A percentile compares a stretch with the other conserved stretches of the same genome.
These are phyloP conservation scores for Nicotiana knightiana DNA, from an alignment of 257 asterid species.

Conservation along the genomic window DNA sequence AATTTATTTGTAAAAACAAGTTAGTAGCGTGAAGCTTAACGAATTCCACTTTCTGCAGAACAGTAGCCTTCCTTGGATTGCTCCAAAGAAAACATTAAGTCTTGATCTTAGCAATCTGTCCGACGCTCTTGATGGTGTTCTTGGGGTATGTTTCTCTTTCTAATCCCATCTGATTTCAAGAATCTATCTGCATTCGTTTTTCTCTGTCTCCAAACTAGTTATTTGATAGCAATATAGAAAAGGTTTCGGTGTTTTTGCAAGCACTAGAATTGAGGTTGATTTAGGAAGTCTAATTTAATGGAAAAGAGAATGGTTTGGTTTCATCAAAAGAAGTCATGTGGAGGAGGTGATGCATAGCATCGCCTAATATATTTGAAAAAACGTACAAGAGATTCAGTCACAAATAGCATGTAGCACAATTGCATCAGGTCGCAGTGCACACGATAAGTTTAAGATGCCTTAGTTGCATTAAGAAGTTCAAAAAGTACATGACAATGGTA, in stretches of 20 bases:
- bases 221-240: not conserved
- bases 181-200: not conserved
- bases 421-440: too few relatives aligned
- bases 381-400: too few relatives aligned
- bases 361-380: too few relatives aligned
- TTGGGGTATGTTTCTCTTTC: slow-evolving; percentile 22
- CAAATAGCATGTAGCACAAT: too few relatives aligned
- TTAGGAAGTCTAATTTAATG: too few relatives aligned
- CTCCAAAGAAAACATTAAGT: slow-evolving; percentile 50
- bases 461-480: too few relatives aligned
- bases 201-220: not conserved
- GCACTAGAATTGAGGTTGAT: not conserved
- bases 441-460: too few relatives aligned
- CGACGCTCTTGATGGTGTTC: slow-evolving; percentile 32
- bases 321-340: too few relatives aligned
- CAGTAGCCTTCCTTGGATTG: slow-evolving; percentile 88
- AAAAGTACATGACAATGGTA: not conserved
- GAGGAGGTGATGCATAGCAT: too few relatives aligned
- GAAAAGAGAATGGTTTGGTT: too few relatives aligned
- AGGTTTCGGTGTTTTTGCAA: not conserved
- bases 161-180: not conserved
- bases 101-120: slow-evolving; percentile 37
- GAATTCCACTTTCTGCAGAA: slow-evolving; percentile 50
- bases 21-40: slow-evolving; percentile 2
- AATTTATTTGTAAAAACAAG: not conserved